Conservation (phyloP, 2,329 filamentous ascomycete genomes). For the Endoconidiophora laricicola region DNA sequence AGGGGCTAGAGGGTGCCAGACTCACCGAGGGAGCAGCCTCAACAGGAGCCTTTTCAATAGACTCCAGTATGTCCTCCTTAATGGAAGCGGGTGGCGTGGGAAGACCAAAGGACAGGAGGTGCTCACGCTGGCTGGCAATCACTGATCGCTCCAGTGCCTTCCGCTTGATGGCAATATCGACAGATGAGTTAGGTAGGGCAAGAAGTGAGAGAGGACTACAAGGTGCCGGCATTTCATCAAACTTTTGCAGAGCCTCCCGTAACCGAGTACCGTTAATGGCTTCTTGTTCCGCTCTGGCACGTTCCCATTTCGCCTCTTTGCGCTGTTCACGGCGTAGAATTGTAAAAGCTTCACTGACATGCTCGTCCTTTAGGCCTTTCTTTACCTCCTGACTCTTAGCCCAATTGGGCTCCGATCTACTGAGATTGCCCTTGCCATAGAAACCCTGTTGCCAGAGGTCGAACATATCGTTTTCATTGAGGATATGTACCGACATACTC, state of each 20-base stretch:
- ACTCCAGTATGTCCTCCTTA: not conserved
- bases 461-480: slow-evolving; percentile 55
- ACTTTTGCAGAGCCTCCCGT: slow-evolving; percentile 24
- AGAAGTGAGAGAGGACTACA: slow-evolving; percentile 30
- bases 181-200: slow-evolving; percentile 37
- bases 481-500: slow-evolving; percentile 72
- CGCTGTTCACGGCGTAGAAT: slow-evolving; percentile 62
- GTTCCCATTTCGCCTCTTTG: slow-evolving; percentile 72
- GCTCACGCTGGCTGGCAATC: slow-evolving; percentile 8
- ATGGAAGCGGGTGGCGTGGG: not conserved
- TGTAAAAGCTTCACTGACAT: slow-evolving; percentile 73
- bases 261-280: slow-evolving; percentile 54
- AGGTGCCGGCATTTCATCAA: slow-evolving; percentile 15
- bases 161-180: slow-evolving; percentile 19
- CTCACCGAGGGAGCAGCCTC: not conserved
- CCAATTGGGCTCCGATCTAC: slow-evolving; percentile 91
- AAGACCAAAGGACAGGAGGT: slow-evolving; percentile 8
- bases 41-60: not conserved
- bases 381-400: slow-evolving; percentile 64
- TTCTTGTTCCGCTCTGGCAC: slow-evolving; percentile 75
- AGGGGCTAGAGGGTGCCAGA: slow-evolving; percentile 5
- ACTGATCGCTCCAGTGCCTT: slow-evolving; percentile 2
- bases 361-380: slow-evolving; percentile 42
- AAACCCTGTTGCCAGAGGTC: slow-evolving; percentile 94
- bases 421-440: slow-evolving; percentile 85